A percentile compares a stretch with the other conserved stretches of the same genome.
These are phyloP conservation scores for Pythium brachiatum DNA, from an alignment of 352 stramenopile species.

Conservation along the genomic window DNA sequence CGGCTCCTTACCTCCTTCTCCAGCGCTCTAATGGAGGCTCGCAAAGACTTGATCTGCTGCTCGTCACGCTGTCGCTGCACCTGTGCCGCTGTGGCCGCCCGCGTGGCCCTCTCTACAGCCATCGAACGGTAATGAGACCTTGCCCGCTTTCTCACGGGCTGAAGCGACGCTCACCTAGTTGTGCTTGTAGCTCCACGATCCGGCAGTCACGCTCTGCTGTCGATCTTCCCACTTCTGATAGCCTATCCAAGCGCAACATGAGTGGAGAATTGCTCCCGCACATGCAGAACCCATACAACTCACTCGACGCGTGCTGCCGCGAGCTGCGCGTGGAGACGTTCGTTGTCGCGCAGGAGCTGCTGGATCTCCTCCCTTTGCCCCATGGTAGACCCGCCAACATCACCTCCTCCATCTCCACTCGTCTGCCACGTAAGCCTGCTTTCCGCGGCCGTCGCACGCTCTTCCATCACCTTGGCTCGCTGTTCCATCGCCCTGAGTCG, in stretches of 20 bases:
- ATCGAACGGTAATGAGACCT: neutral
- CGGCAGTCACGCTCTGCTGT: slow-evolving; percentile 7
- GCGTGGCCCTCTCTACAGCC: slow-evolving; percentile 6
- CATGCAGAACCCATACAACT: neutral
- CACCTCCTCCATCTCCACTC: too few relatives aligned
- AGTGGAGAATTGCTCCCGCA: neutral
- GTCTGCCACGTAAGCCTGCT: neutral
- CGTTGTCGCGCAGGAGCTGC: slow-evolving; percentile 29
- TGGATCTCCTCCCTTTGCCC: neutral
- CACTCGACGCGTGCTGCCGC: slow-evolving; percentile 22
- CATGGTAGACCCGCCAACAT: too few relatives aligned
- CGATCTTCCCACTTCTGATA: slow-evolving; percentile 3
- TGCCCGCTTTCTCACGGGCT: neutral
- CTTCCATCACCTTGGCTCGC: slow-evolving; percentile 17
- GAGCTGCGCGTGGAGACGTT: slow-evolving; percentile 25
- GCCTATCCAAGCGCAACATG: neutral
- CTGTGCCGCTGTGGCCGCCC: neutral
- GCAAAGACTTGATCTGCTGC: slow-evolving; percentile 29
- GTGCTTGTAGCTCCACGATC: slow-evolving; percentile 19
- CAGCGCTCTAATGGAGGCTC: slow-evolving; percentile 26
- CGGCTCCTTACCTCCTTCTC: slow-evolving; percentile 21
- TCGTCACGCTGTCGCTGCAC: slow-evolving; percentile 21
- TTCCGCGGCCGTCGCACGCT: slow-evolving; percentile 5
- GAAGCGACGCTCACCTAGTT: slow-evolving; percentile 13
- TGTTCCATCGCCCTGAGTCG: slow-evolving; percentile 18